A percentile compares a stretch with the other conserved stretches of the same genome.
phyloP scores from a whole-genome alignment of 805 yeast genomes.

The Tetrapisispora nanseiensis region DNA sequence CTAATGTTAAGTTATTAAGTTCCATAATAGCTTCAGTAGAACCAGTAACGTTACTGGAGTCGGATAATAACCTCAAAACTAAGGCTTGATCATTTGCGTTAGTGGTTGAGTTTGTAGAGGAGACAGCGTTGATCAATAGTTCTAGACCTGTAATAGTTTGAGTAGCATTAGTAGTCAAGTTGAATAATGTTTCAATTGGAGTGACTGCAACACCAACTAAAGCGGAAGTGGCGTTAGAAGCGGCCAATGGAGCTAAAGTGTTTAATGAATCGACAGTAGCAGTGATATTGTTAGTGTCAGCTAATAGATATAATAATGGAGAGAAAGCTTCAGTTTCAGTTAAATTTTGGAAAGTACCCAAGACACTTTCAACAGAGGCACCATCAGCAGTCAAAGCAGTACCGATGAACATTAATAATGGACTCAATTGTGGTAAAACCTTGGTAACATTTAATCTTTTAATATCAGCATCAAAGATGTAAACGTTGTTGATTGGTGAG shows the following conservation, averaged over 20 bases:
- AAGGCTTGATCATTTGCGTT: slow-evolving; percentile 5
- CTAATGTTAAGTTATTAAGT: slow-evolving; percentile 16
- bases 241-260: slow-evolving; percentile 22
- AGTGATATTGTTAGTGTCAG: slow-evolving; percentile 16
- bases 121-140: slow-evolving; percentile 8
- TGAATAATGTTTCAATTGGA: slow-evolving; percentile 11
- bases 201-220: slow-evolving; percentile 8
- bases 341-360: slow-evolving; percentile 18
- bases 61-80: slow-evolving; percentile 16
- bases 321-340: slow-evolving; percentile 21
- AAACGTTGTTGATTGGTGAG: slow-evolving; percentile 23
- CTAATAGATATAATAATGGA: slow-evolving; percentile 24
- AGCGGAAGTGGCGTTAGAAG: slow-evolving; percentile 10
- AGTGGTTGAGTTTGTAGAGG: slow-evolving; percentile 6
- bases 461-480: slow-evolving; percentile 27
- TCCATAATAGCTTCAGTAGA: slow-evolving; percentile 19
- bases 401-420: slow-evolving; percentile 22
- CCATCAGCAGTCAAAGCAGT: slow-evolving; percentile 20
- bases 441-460: slow-evolving; percentile 27
- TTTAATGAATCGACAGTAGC: slow-evolving; percentile 20
- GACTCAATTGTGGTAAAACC: slow-evolving; percentile 23
- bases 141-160: slow-evolving; percentile 16
- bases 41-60: slow-evolving; percentile 18
- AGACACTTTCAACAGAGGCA: slow-evolving; percentile 11
- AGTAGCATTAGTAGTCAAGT: slow-evolving; percentile 12